Evolutionary conservation across 352 stramenopile species (phyloP), one percentile per base, ranked within the genome.

Genomic region (Thalassiosira mediterranea): DNA sequence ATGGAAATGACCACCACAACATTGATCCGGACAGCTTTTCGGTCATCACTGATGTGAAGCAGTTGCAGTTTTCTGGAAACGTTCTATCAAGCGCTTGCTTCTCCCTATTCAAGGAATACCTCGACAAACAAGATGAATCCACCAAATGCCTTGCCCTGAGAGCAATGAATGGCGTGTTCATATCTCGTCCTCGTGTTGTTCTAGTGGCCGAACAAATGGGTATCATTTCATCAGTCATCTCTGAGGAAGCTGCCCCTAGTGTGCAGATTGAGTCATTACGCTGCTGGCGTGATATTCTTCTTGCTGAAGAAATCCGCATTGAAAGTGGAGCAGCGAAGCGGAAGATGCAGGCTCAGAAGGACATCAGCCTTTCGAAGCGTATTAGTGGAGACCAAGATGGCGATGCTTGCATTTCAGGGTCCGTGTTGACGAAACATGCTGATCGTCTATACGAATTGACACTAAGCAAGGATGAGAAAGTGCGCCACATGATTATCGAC

Each of bases 311-410:
- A 67, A 71, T 76, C 28, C 81, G 88, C 15, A 85, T 93, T 51
- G 88, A 93, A 53, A 86, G 75, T 60, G 88, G 86, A 49, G 81
- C 76, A 49, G 86, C 88, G 7, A 90, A 86, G 42, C 46, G 59
- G 19, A 88, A 86, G 58, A 90, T 93, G 83, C 72, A 89, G 23
- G 60, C 60, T 10, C 76, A 88, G 19, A 81, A 83, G 51, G 77
- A 75, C 17, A 83, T 91, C 10, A 90, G 78, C 37, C 8, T 88
- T n/a, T 86, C 79, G 0, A 90, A 91, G 25, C 86, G 81, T 10
- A 91, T 93, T 54, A 86, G 76, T 53, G 90, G 90, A 2, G 89
- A 94, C 72, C 89, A 95, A 82, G 90, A 95, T 68, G 75, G 73
- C 1, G 90, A 94, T 71, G 79, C 87, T 7, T 92, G 76, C 29